Base-by-base conservation (phyloP, 2,329 filamentous ascomycete species). In the Botryotinia calthae region DNA sequence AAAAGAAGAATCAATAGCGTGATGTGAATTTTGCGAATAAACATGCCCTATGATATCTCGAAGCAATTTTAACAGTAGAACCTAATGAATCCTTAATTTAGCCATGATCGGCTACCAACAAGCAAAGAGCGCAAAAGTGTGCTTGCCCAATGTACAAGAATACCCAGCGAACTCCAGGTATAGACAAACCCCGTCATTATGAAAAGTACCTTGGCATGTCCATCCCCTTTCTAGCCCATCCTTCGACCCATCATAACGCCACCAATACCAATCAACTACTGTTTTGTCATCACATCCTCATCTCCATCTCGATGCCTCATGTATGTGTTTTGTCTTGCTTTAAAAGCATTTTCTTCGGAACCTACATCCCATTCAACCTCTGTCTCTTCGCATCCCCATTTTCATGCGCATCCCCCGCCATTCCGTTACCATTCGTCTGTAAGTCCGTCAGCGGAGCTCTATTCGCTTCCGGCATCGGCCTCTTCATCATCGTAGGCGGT, bases 401-500 rank as follows among this genome's bases (percentile, higher is more conserved):
- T 25, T 8, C 73, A 66, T 71, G 74, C 25, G 20, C 71, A 42
- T 58, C 62, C 5, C 28, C 73, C 65, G 76, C 62, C n/a, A 73
- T 22, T 56, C 75, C 79, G 76, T 80, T 81, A 34, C 75, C 79
- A 76, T 81, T 81, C 48, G 77, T 74, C 51, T 76, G 75, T 40
- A 80, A 74, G 74, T 81, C 79, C 31, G 72, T 73, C 68, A 81
- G 72, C n/a, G 79, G 77, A 12, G 75, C 46, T 67, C 79, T 79
- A 34, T 56, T 63, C 22, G 44, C 58, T 58, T 46, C 68, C 69
- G 77, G 76, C 46, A 76, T 73, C 7, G 77, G 75, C 61, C 80
- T 77, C 70, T 81, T 81, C 82, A 90, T 87, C 1, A 90, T 87
- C 0, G 87, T 89, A 1, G 86, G 86, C 18, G 88, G 88, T 25